Evolutionary conservation across 768 basidiomycete species (phyloP).

Genomic region (Galerina marginata): DNA sequence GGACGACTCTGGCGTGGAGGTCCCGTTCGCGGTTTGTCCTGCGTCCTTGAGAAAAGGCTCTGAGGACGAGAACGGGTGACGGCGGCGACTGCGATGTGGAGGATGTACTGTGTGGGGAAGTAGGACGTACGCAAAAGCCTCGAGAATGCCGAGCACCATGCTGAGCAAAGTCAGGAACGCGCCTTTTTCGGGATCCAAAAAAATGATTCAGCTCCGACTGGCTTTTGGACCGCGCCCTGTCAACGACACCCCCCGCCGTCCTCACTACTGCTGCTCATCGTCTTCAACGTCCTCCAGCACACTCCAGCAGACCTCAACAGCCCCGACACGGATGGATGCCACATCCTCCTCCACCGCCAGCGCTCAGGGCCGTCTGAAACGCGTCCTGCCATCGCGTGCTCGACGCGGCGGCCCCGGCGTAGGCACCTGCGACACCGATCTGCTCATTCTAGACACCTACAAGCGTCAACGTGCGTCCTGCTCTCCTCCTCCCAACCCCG

Average conservation of each 20-base stretch:
- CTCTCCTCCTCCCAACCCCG: slow-evolving; percentile 13
- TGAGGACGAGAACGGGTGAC: slow-evolving; percentile 50
- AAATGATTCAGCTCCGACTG: slow-evolving; percentile 9
- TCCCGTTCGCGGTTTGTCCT: slow-evolving; percentile 76
- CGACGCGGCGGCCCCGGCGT: slow-evolving; percentile 83
- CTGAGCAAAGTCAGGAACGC: slow-evolving; percentile 14
- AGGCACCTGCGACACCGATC: slow-evolving; percentile 78
- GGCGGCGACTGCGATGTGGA: slow-evolving; percentile 54
- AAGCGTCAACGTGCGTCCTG: slow-evolving; percentile 71
- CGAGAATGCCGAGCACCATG: slow-evolving; percentile 37
- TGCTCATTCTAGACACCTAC: slow-evolving; percentile 83
- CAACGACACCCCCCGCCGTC: slow-evolving; percentile 10
- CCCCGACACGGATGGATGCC: slow-evolving; percentile 39
- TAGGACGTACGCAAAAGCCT: slow-evolving; percentile 38
- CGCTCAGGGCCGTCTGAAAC: slow-evolving; percentile 63
- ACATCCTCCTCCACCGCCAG: slow-evolving; percentile 40
- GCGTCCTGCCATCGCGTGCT: slow-evolving; percentile 82
- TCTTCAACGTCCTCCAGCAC: not conserved
- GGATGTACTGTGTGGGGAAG: slow-evolving; percentile 63
- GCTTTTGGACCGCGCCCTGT: slow-evolving; percentile 1
- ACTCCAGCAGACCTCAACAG: not conserved
- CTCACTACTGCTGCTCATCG: not conserved
- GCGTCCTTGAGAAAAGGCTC: slow-evolving; percentile 70
- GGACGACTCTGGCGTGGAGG: slow-evolving; percentile 70
- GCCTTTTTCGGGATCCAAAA: slow-evolving; percentile 20